These are phyloP conservation scores for Lachancea thermotolerans DNA, from an alignment of 805 yeast species.

Conservation along the genomic window DNA sequence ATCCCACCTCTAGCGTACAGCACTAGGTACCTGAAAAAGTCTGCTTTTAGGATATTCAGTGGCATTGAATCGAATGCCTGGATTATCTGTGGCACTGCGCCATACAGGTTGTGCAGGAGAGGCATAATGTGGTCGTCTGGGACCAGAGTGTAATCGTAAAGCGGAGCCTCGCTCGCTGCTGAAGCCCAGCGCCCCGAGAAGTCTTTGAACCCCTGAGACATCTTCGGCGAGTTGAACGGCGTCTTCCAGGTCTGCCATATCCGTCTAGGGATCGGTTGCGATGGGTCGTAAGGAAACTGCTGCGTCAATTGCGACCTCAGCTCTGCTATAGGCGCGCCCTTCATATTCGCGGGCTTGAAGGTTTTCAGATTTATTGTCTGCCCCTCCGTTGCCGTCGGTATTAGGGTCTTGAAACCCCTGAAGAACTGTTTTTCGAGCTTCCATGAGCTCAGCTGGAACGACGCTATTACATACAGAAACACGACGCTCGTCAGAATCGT, in stretches of 20 bases:
- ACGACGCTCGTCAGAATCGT: slow-evolving; percentile 3
- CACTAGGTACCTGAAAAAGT: slow-evolving; percentile 84
- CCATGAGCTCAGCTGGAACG: slow-evolving; percentile 5
- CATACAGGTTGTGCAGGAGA: slow-evolving; percentile 49
- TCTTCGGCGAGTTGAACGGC: slow-evolving; percentile 45
- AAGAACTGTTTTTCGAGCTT: slow-evolving; percentile 3
- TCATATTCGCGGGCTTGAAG: slow-evolving; percentile 2
- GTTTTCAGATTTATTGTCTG: slow-evolving; percentile 17
- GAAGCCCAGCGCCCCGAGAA: slow-evolving; percentile 54
- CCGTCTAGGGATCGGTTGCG: slow-evolving; percentile 60
- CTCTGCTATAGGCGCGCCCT: slow-evolving; percentile 7
- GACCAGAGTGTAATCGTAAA: slow-evolving; percentile 61
- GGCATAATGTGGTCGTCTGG: slow-evolving; percentile 62
- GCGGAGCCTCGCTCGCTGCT: slow-evolving; percentile 9
- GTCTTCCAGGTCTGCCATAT: slow-evolving; percentile 96
- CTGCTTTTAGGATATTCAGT: slow-evolving; percentile 77
- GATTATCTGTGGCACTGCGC: slow-evolving; percentile 67
- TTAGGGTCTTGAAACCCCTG: slow-evolving; percentile 5
- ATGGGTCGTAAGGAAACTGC: slow-evolving; percentile 69
- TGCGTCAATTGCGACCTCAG: slow-evolving; percentile 47
- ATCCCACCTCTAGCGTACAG: slow-evolving; percentile 89
- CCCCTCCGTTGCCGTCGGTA: slow-evolving; percentile 26
- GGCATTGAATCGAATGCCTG: slow-evolving; percentile 76
- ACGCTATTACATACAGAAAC: slow-evolving; percentile 5
- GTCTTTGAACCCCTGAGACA: slow-evolving; percentile 47